phyloP scores from a whole-genome alignment of 495 filamentous ascomycete genomes.

The Daldinia loculata region DNA sequence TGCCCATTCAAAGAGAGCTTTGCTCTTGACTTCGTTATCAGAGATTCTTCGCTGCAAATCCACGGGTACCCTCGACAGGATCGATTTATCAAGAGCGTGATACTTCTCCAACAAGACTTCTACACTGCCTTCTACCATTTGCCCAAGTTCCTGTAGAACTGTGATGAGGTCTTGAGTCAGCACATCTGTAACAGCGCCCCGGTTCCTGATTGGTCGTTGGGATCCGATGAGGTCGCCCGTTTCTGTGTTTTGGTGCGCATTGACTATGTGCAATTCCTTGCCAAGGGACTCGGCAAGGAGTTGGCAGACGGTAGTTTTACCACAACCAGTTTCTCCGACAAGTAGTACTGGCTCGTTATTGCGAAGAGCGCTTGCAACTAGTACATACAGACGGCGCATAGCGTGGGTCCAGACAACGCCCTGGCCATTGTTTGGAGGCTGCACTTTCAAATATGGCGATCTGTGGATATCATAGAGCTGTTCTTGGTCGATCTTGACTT shows the following conservation, averaged over 20 bases:
- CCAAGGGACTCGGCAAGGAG: slow-evolving; percentile 81
- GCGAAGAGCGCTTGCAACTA: slow-evolving; percentile 82
- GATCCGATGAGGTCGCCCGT: slow-evolving; percentile 97
- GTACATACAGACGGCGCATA: slow-evolving; percentile 87
- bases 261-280: slow-evolving; percentile 83
- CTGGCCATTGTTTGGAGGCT: slow-evolving; percentile 52
- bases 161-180: slow-evolving; percentile 69
- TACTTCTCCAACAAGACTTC: slow-evolving; percentile 55
- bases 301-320: slow-evolving; percentile 96
- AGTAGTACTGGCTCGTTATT: slow-evolving; percentile 95
- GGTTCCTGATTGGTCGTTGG: slow-evolving; percentile 88
- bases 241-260: slow-evolving; percentile 97
- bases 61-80: slow-evolving; percentile 53
- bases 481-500: slow-evolving; percentile 77
- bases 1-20: slow-evolving; percentile 93
- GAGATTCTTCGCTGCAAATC: slow-evolving; percentile 66
- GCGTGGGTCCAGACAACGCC: slow-evolving; percentile 92
- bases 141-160: slow-evolving; percentile 51
- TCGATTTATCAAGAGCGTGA: slow-evolving; percentile 42
- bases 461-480: slow-evolving; percentile 69
- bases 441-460: slow-evolving; percentile 61
- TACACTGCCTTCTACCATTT: slow-evolving; percentile 38
- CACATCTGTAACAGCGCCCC: slow-evolving; percentile 71
- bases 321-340: slow-evolving; percentile 96
- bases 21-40: slow-evolving; percentile 66